Evolutionary conservation across 139 green algal genomes (phyloP).

Genomic region (Chlorella sorokiniana): DNA sequence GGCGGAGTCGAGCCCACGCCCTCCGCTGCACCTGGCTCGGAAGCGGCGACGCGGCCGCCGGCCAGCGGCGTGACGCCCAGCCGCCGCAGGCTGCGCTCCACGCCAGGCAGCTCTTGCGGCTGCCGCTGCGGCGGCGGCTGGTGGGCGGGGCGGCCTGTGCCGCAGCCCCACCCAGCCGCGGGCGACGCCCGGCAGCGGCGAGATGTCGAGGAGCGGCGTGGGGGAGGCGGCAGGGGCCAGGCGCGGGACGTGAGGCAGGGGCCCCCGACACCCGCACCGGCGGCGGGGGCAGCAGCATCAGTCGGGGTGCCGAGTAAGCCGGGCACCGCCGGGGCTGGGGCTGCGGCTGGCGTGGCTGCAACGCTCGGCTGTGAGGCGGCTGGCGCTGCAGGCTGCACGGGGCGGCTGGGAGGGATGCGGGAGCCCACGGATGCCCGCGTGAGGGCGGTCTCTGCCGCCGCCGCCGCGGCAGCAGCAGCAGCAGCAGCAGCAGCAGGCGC

Average conservation of each 20-base stretch:
- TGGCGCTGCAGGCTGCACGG: not conserved
- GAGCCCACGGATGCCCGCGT: constrained; percentile 8
- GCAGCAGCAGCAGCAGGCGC: not conserved
- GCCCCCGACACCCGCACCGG: too few relatives aligned
- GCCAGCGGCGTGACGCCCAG: constrained; percentile 8
- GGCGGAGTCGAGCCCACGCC: not conserved
- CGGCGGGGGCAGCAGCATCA: too few relatives aligned
- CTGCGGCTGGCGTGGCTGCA: not conserved
- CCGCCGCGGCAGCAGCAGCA: not conserved
- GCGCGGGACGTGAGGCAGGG: not conserved
- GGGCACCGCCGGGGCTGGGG: too few relatives aligned
- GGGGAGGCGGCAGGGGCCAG: not conserved
- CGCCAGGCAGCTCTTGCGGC: not conserved
- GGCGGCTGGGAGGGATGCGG: too few relatives aligned
- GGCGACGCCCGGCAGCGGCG: constrained; percentile 2
- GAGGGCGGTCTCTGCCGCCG: too few relatives aligned
- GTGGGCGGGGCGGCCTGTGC: not conserved
- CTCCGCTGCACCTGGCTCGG: not conserved
- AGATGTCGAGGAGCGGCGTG: not conserved
- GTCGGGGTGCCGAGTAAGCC: too few relatives aligned
- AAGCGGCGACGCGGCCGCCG: not conserved
- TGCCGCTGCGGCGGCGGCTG: constrained; percentile 4
- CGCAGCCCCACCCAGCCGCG: not conserved
- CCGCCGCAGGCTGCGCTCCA: not conserved
- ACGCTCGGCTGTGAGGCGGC: not conserved